Conservation (phyloP, 2,329 filamentous ascomycete genomes). For the Trichoderma citrinoviride region DNA sequence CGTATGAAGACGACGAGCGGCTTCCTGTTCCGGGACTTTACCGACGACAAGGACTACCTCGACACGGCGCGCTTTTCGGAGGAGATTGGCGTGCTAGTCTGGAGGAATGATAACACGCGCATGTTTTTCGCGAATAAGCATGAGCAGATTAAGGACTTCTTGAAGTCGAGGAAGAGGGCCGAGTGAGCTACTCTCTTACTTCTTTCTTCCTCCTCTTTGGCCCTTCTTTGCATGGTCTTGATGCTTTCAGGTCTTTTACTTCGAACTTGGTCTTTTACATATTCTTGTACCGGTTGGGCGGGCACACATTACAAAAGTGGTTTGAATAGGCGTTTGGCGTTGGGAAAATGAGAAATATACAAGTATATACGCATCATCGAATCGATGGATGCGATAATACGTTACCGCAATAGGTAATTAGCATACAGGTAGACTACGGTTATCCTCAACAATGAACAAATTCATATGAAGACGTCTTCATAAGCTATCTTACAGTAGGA, state of each 20-base stretch:
- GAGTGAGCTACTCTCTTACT: conserved; percentile 31
- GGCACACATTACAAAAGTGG: background rate
- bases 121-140: conserved; percentile 91
- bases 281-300: background rate
- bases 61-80: conserved; percentile 76
- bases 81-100: conserved; percentile 84
- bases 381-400: background rate
- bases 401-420: background rate
- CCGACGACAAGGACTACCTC: conserved; percentile 65
- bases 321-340: conserved; percentile 1
- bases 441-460: background rate
- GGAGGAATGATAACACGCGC: conserved; percentile 74
- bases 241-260: too few relatives aligned
- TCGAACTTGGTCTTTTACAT: background rate
- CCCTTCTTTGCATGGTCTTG: too few relatives aligned
- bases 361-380: background rate
- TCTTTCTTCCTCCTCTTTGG: too few relatives aligned
- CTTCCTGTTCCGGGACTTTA: conserved; percentile 88
- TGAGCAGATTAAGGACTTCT: conserved; percentile 81
- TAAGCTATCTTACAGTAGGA: background rate
- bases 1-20: conserved; percentile 81
- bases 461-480: background rate
- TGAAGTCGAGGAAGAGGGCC: conserved; percentile 62
- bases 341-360: background rate
- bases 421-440: too few relatives aligned